Conservation (phyloP, 306 rosid species). For the Cucurbita maxima region DNA sequence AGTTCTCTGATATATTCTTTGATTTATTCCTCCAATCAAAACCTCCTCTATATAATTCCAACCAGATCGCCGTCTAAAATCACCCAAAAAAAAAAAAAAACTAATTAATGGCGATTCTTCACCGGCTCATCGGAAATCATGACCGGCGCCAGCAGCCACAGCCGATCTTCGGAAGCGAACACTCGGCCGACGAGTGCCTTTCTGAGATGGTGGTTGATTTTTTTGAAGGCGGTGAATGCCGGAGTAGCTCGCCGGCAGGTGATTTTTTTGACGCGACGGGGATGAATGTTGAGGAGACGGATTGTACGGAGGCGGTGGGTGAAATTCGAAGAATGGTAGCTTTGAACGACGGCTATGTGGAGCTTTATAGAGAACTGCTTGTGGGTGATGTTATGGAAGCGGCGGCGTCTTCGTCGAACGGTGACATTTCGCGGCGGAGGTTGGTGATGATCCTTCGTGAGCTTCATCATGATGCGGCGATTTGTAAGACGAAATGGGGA, state of each 20-base stretch:
- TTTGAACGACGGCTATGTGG: conserved; percentile 9
- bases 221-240: conserved; percentile 19
- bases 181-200: conserved; percentile 39
- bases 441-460: conserved; percentile 41
- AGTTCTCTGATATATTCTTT: not conserved
- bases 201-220: conserved; percentile 55
- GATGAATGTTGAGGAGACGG: conserved; percentile 21
- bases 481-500: conserved; percentile 66
- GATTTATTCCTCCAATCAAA: not conserved
- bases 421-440: conserved; percentile 14
- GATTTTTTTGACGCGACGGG: conserved; percentile 21
- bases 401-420: conserved; percentile 9
- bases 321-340: conserved; percentile 3
- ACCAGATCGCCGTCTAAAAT: not conserved
- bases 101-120: conserved; percentile 12
- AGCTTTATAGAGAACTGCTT: conserved; percentile 25
- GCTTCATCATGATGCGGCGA: conserved; percentile 50
- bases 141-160: not conserved
- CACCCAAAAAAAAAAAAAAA: not conserved
- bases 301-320: conserved; percentile 9
- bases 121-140: conserved; percentile 35
- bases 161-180: conserved; percentile 47
- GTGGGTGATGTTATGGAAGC: conserved; percentile 36
- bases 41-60: not conserved
- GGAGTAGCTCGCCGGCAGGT: not conserved